Evolutionary conservation across 2,329 filamentous ascomycete genomes (phyloP).

Genomic region (Aspergillus aculeatinus): DNA sequence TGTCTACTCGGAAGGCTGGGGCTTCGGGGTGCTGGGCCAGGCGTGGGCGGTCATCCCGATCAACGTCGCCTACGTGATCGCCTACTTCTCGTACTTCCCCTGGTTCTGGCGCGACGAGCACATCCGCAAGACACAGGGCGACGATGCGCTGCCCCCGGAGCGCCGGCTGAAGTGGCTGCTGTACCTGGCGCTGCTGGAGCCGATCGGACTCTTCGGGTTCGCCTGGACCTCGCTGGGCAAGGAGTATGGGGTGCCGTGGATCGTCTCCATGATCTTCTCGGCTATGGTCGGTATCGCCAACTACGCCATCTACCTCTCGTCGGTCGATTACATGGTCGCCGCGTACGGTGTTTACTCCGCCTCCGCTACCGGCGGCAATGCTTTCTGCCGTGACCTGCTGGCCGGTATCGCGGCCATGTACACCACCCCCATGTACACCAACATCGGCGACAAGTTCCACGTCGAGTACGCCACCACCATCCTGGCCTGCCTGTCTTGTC

Average conservation of each 20-base stretch:
- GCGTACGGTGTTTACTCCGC: conserved; percentile 71
- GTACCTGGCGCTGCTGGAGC: conserved; percentile 59
- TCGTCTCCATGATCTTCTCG: conserved; percentile 65
- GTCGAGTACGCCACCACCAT: conserved; percentile 59
- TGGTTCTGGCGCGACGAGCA: conserved; percentile 46
- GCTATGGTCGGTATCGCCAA: conserved; percentile 69
- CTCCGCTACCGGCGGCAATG: conserved; percentile 72
- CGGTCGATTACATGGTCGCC: conserved; percentile 73
- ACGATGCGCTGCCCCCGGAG: conserved; percentile 58
- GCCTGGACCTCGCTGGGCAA: conserved; percentile 65
- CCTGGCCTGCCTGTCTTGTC: conserved; percentile 57
- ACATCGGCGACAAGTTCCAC: conserved; percentile 54
- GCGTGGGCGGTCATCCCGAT: conserved; percentile 66
- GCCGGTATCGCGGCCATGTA: conserved; percentile 69
- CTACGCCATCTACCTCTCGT: conserved; percentile 70
- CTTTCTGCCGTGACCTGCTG: conserved; percentile 69
- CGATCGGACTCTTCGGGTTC: conserved; percentile 68
- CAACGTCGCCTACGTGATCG: conserved; percentile 64
- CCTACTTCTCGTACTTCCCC: conserved; percentile 56
- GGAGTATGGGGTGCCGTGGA: conserved; percentile 62
- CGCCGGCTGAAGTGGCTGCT: conserved; percentile 66
- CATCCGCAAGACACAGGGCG: conserved; percentile 44
- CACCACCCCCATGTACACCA: conserved; percentile 63
- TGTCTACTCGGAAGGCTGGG: conserved; percentile 58
- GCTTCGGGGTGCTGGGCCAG: conserved; percentile 57